These are phyloP conservation scores for Brassica juncea DNA, from an alignment of 345 rosid genomes.

Conservation along the genomic window DNA sequence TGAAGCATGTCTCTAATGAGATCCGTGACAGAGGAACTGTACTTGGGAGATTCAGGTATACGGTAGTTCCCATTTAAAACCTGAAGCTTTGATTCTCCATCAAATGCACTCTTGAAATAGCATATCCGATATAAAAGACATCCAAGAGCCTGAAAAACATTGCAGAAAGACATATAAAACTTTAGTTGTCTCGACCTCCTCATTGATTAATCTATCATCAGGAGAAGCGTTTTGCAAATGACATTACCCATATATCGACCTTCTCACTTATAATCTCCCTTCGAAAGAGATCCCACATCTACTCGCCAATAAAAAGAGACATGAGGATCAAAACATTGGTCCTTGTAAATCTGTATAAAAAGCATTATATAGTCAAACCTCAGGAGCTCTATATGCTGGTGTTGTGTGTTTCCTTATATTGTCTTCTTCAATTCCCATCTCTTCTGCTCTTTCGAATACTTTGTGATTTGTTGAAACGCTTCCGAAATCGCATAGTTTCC, in stretches of 20 bases:
- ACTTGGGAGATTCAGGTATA: conserved; percentile 80
- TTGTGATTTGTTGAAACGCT: conserved; percentile 91
- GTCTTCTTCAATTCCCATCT: conserved; percentile 99
- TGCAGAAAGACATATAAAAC: background rate
- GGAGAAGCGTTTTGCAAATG: conserved; percentile 8
- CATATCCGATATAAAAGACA: conserved; percentile 94
- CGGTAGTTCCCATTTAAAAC: conserved; percentile 92
- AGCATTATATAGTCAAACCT: conserved; percentile 53
- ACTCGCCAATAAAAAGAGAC: conserved; percentile 34
- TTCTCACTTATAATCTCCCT: conserved; percentile 91
- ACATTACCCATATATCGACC: conserved; percentile 97
- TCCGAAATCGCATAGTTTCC: conserved; percentile 98
- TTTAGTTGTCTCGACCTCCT: conserved; percentile 22
- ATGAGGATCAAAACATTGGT: conserved; percentile 34
- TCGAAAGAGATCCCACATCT: conserved; percentile 98
- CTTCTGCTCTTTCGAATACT: conserved; percentile 90
- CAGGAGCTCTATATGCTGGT: conserved; percentile 97
- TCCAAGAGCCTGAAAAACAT: conserved; percentile 81
- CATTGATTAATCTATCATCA: background rate
- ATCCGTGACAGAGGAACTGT: conserved; percentile 60
- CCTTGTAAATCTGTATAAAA: conserved; percentile 29
- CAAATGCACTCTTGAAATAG: conserved; percentile 93
- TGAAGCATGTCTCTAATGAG: conserved; percentile 90
- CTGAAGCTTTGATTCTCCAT: conserved; percentile 97
- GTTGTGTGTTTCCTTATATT: conserved; percentile 94